Evolutionary conservation across 768 basidiomycete species (phyloP).

Genomic region (Suillus luteus): DNA sequence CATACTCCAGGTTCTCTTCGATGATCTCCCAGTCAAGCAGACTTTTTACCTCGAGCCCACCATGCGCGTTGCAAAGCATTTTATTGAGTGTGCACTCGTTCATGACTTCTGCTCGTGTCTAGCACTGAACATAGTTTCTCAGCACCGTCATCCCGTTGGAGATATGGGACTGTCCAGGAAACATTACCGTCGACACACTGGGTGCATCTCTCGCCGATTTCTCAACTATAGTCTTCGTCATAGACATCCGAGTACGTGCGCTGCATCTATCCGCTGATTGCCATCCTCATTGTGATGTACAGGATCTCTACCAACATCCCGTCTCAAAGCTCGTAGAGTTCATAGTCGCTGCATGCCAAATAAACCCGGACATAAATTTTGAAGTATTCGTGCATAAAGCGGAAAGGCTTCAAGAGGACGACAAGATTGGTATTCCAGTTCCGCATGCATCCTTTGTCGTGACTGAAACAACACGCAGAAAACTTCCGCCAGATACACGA

Average conservation of each 20-base stretch:
- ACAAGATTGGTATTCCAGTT: conserved; percentile 70
- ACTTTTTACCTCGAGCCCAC: conserved; percentile 91
- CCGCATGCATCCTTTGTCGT: background rate
- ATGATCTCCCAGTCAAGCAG: conserved; percentile 77
- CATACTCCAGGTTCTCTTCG: conserved; percentile 90
- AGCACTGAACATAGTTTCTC: background rate
- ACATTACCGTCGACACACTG: conserved; percentile 77
- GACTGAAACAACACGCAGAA: conserved; percentile 49
- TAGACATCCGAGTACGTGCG: conserved; percentile 86
- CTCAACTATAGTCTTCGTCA: conserved; percentile 86
- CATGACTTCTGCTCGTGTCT: background rate
- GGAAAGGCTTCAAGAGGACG: conserved; percentile 88
- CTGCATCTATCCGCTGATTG: conserved; percentile 14
- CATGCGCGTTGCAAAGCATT: conserved; percentile 69
- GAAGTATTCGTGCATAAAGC: conserved; percentile 97
- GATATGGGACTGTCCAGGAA: conserved; percentile 95
- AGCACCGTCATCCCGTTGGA: conserved; percentile 93
- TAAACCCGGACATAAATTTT: conserved; percentile 75
- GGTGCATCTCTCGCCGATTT: conserved; percentile 77
- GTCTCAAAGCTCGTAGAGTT: conserved; percentile 82
- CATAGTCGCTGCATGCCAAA: conserved; percentile 72
- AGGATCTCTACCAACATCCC: conserved; percentile 86
- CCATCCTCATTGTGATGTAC: background rate
- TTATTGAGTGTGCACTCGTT: conserved; percentile 69
- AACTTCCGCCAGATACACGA: conserved; percentile 91